Base-by-base conservation (phyloP, 1,284 basidiomycete genomes). In the Trametes pubescens region DNA sequence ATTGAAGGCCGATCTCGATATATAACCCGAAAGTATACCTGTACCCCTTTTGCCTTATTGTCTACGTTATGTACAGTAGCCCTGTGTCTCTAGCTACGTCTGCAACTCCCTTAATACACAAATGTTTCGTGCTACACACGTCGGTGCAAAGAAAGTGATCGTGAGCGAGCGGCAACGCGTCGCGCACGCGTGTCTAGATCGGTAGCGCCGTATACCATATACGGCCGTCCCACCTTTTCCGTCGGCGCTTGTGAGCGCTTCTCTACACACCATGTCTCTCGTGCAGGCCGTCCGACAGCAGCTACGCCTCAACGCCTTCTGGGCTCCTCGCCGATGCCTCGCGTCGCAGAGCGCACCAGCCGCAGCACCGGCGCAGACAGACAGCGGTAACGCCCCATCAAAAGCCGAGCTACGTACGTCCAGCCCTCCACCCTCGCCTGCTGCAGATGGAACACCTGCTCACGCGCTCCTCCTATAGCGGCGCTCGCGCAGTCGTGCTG, bases 401-500 rank as follows among this genome's bases (percentile, higher is more conserved):
- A 59, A 65, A 57, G 22, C 57, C 21, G 57, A 56, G 47, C 46
- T 51, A 43, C 51, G 66, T 67, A 51, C 29, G 22, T n/a, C 51
- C 13, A 29, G 32, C 18, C 32, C 26, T 40, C 14, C 18, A 10
- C 11, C 32, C 35, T 56, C 21, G 18, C 51, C 4, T 37, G 16
- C 56, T 11, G 32, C 48, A 22, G 34, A 9, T 21, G 29, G n/a
- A 18, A 44, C 10, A 5, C 8, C 29, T 13, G 22, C 53, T 56
- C 37, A 24, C 53, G 38, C 38, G 21, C 37, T 54, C n/a, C 26
- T 35, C 18, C 32, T n/a, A 29, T 24, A 60, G 57, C 55, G 57
- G 64, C 55, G 4, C 54, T 61, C 44, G 51, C 65, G 24, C 58
- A 67, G 54, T 91, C 89, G 8, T 85, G 87, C n/a, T 92, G 91